Evolutionary conservation across 805 yeast genomes (phyloP).

Genomic region (Barnettozyma salicaria): DNA sequence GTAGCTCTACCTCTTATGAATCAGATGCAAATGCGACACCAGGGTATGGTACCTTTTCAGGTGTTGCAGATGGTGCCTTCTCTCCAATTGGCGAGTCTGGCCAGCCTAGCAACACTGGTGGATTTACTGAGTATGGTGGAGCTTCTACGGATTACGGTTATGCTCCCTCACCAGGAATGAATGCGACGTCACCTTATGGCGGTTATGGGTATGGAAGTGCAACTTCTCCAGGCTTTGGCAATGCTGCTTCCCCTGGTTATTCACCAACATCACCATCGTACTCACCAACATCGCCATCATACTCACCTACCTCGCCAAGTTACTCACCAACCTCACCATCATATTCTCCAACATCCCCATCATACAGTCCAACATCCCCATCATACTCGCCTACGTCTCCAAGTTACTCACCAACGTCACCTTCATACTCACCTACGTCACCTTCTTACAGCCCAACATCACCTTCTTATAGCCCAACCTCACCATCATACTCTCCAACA

Average conservation of each 20-base stretch:
- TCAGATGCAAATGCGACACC: conserved; percentile 78
- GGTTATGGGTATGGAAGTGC: conserved; percentile 43
- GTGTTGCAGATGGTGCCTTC: conserved; percentile 72
- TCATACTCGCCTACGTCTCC: conserved; percentile 78
- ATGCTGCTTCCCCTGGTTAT: conserved; percentile 56
- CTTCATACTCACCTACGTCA: conserved; percentile 57
- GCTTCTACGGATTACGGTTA: conserved; percentile 50
- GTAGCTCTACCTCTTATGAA: conserved; percentile 85
- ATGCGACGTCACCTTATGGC: conserved; percentile 46
- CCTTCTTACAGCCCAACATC: conserved; percentile 53
- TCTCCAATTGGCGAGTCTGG: conserved; percentile 92
- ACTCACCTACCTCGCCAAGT: conserved; percentile 69
- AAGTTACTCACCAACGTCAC: conserved; percentile 45
- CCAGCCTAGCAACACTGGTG: conserved; percentile 77
- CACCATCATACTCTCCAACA: conserved; percentile 52
- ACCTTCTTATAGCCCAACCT: conserved; percentile 46
- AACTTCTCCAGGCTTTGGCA: conserved; percentile 46
- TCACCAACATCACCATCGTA: conserved; percentile 70
- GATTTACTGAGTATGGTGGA: conserved; percentile 52
- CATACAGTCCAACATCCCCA: conserved; percentile 63
- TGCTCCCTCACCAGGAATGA: conserved; percentile 52
- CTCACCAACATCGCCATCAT: conserved; percentile 74
- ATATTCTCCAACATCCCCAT: conserved; percentile 71
- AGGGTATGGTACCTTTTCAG: conserved; percentile 51
- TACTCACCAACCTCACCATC: conserved; percentile 81